Evolutionary conservation across 139 green algal genomes (phyloP).

Genomic region (Dunaliella primolecta): DNA sequence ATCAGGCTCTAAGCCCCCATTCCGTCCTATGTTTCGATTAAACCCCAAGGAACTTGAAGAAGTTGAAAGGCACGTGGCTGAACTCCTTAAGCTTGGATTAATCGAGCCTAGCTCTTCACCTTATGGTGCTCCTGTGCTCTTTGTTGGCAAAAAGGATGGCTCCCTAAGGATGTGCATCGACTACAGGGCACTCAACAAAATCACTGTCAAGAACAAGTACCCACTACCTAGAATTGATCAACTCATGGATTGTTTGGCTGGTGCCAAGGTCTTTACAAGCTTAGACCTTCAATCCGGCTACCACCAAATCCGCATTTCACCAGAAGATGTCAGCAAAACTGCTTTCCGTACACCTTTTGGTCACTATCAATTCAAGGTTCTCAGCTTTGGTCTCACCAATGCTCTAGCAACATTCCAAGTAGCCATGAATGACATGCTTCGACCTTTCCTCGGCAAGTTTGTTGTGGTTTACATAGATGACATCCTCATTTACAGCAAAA

Average conservation of each 20-base stretch:
- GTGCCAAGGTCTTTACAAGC: constrained; percentile 33
- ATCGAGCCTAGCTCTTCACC: neutral
- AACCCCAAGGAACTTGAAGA: neutral
- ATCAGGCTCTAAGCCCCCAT: neutral
- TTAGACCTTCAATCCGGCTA: constrained; percentile 36
- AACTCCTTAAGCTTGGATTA: neutral
- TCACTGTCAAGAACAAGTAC: constrained; percentile 22
- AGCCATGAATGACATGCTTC: constrained; percentile 27
- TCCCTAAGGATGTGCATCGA: constrained; percentile 28
- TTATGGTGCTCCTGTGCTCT: constrained; percentile 9
- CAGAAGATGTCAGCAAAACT: constrained; percentile 16
- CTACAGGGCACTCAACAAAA: constrained; percentile 23
- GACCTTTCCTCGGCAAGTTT: constrained; percentile 22
- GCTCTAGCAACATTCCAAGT: constrained; percentile 28
- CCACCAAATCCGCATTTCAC: constrained; percentile 11
- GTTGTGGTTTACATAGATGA: constrained; percentile 40
- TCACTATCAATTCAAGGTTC: constrained; percentile 38
- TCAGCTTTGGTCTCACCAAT: constrained; percentile 34
- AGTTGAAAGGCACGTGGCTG: neutral
- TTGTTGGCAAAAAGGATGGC: neutral
- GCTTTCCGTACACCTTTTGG: constrained; percentile 31
- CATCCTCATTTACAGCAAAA: constrained; percentile 31
- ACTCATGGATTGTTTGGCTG: constrained; percentile 28
- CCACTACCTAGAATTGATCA: constrained; percentile 44
- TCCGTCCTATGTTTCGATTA: neutral